Base-by-base conservation (phyloP, 1,139 yeast genomes). In the Yamadazyma diddensiae region DNA sequence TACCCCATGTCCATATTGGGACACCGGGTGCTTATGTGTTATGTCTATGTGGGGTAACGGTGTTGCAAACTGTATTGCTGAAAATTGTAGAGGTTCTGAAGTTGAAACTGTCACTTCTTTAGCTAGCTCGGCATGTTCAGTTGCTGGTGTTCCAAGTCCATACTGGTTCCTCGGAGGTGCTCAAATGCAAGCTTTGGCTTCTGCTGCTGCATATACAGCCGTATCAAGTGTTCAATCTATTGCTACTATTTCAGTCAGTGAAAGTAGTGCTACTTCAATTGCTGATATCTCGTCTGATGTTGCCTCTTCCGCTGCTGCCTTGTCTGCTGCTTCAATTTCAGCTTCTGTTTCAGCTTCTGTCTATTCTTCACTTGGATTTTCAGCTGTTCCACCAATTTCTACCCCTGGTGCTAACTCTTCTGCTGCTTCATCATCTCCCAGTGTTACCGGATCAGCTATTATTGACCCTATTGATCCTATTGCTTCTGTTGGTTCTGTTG, bases 1-100 rank as follows among this genome's bases (percentile, higher is more conserved):
- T 30, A 65, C 71, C 6, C 70, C 71, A 21, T 70, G 76, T 45
- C 76, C 76, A 24, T 57, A 59, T 43, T 59, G 65, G 65, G 65
- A 60, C 36, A 56, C 65, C 26, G 65, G 65, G 3, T 61, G 66
- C 39, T 49, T 59, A 24, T 60, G 66, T 49, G 59, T 61, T 19
- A 59, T 61, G 62, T 50, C 61, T 18, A 47, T 45, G 28, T 60
- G 54, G 50, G 46, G 47, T 12, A 58, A 55, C 4, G 32, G 32
- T 20, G 57, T 59, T 21, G 65, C 59, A 13, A 41, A 43, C 15
- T 60, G 66, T 46, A 52, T 61, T 34, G 62, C 60, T 28, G 30
- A 40, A 4, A 39, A 40, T 17, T 61, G 66, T 41, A 26, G 52
- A 29, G 64, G 62, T 38, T 49, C 43, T 28, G 56, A 49, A 37